Evolutionary conservation across 257 asterid species (phyloP).

Genomic region (Fraxinus pennsylvanica): DNA sequence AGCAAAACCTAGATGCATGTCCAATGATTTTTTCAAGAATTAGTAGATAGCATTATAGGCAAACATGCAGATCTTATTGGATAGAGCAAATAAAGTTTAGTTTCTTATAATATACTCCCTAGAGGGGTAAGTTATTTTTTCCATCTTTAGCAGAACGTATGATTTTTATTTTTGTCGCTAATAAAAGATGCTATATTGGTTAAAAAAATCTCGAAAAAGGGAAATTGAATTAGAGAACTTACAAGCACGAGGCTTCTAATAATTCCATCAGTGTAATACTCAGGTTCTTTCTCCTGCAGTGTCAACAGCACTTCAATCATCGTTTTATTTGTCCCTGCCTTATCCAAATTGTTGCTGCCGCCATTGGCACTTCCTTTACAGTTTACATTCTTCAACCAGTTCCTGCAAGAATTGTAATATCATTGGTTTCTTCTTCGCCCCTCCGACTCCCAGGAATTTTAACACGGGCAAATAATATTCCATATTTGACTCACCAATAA

Average conservation of each 20-base stretch:
- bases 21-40: background rate
- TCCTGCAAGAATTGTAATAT: conserved; percentile 55
- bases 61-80: too few species aligned
- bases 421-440: conserved; percentile 38
- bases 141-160: too few species aligned
- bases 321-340: conserved; percentile 17
- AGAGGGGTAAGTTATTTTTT: too few species aligned
- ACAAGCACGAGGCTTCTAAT: conserved; percentile 25
- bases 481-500: conserved; percentile 22
- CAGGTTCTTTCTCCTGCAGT: conserved; percentile 26
- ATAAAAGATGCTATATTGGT: too few species aligned
- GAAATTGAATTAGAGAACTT: background rate
- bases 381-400: conserved; percentile 43
- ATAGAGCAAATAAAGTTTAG: too few species aligned
- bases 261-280: conserved; percentile 30
- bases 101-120: too few species aligned
- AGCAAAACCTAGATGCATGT: conserved; percentile 31
- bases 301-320: conserved; percentile 27
- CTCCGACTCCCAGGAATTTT: conserved; percentile 41
- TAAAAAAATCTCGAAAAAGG: too few species aligned
- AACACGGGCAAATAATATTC: conserved; percentile 53
- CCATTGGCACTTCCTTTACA: conserved; percentile 23
- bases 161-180: too few species aligned
- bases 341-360: conserved; percentile 10
- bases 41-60: background rate